phyloP scores from a whole-genome alignment of 306 rosid species.

The Fragaria vesca region DNA sequence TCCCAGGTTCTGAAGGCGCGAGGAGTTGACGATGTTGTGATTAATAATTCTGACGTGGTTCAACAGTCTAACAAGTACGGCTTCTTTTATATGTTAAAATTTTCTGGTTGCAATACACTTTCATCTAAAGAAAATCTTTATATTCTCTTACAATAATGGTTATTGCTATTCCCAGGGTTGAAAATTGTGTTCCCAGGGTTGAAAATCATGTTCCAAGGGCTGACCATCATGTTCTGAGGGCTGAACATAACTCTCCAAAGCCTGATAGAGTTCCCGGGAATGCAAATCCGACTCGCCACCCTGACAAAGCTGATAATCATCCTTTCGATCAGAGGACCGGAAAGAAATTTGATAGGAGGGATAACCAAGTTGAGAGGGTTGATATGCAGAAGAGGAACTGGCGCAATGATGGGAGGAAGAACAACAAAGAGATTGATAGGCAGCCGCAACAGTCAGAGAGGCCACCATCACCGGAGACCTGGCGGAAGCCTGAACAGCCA shows the following conservation, averaged over 20 bases:
- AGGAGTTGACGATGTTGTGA: slow-evolving; percentile 64
- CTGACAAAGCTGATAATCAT: slow-evolving; percentile 51
- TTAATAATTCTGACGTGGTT: slow-evolving; percentile 46
- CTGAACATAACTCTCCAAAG: slow-evolving; percentile 26
- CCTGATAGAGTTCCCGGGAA: slow-evolving; percentile 53
- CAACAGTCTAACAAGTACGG: slow-evolving; percentile 64
- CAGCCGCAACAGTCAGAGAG: slow-evolving; percentile 61
- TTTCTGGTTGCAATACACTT: neutral
- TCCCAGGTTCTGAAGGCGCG: slow-evolving; percentile 93
- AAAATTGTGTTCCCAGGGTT: slow-evolving; percentile 41
- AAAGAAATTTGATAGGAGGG: slow-evolving; percentile 64
- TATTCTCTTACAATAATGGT: slow-evolving; percentile 3
- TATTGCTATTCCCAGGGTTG: slow-evolving; percentile 52
- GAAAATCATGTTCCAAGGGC: slow-evolving; percentile 51
- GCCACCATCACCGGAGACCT: slow-evolving; percentile 84
- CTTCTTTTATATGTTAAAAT: slow-evolving; percentile 5
- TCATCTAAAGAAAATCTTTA: neutral
- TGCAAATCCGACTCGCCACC: slow-evolving; percentile 34
- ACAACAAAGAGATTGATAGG: slow-evolving; percentile 53
- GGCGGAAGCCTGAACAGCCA: slow-evolving; percentile 91
- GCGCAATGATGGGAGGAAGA: slow-evolving; percentile 60
- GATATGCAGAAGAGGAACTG: slow-evolving; percentile 71
- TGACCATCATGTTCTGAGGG: slow-evolving; percentile 35
- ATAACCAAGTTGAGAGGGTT: slow-evolving; percentile 55
- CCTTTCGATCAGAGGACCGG: slow-evolving; percentile 57